phyloP scores from a whole-genome alignment of 768 basidiomycete genomes.

The Sarcomyxa edulis region DNA sequence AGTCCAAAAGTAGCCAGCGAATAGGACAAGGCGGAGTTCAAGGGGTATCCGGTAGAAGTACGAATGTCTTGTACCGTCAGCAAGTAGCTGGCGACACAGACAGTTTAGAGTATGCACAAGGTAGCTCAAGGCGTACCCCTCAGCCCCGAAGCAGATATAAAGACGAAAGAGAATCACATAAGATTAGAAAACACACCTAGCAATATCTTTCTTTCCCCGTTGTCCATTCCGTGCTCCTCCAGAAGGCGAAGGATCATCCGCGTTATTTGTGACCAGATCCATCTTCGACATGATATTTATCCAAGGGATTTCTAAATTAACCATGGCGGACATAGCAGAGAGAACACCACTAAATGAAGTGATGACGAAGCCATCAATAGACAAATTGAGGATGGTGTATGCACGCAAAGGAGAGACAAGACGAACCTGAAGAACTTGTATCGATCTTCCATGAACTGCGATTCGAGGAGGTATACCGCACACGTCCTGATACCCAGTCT shows the following conservation, averaged over 20 bases:
- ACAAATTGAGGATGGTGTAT: not conserved
- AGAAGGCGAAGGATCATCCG: slow-evolving; percentile 49
- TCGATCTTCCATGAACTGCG: slow-evolving; percentile 99
- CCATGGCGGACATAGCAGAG: slow-evolving; percentile 99
- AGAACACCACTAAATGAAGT: slow-evolving; percentile 70
- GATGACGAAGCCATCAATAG: slow-evolving; percentile 3
- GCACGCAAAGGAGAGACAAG: slow-evolving; percentile 1
- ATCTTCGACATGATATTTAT: slow-evolving; percentile 99
- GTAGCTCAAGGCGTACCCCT: too few species aligned
- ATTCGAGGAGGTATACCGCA: slow-evolving; percentile 90
- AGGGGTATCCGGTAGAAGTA: too few species aligned
- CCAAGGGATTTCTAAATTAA: slow-evolving; percentile 94
- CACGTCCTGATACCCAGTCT: slow-evolving; percentile 82
- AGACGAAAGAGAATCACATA: too few species aligned
- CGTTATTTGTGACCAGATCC: slow-evolving; percentile 80
- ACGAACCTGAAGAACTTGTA: slow-evolving; percentile 92
- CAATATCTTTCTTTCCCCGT: slow-evolving; percentile 73
- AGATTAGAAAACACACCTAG: slow-evolving; percentile 46
- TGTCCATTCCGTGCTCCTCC: slow-evolving; percentile 67
- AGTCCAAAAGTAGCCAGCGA: too few species aligned
- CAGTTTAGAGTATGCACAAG: too few species aligned
- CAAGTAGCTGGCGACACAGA: slow-evolving; percentile 1
- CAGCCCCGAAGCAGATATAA: too few species aligned
- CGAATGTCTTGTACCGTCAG: slow-evolving; percentile 3
- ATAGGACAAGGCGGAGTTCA: too few species aligned